Evolutionary conservation across 2,329 filamentous ascomycete genomes (phyloP), one percentile per base, ranked within the genome.

Genomic region (Rhynchosporium graminicola): DNA sequence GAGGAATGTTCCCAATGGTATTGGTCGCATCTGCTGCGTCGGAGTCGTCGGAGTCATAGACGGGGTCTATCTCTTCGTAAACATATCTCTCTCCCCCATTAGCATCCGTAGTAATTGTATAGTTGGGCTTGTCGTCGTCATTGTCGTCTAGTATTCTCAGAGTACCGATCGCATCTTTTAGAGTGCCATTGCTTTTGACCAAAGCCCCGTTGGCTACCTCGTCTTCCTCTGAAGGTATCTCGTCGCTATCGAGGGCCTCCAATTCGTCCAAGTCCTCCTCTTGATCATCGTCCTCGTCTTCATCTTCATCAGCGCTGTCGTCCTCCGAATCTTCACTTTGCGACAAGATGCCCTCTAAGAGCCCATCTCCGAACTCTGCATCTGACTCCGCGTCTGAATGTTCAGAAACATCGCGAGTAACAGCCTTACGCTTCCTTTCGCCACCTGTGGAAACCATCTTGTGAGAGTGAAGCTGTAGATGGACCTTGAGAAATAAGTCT

Each of bases 41-140:
- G 3, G 90, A 90, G 74, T 97, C 94, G 77, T 99, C 96, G 1
- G 93, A 97, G 74, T 98, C 95, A 77, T 99, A 97, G 59, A 92
- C 88, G 2, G 94, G 91, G 69, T 98, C 89, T 67, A 99, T 92
- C 74, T 98, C 95, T 66, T 90, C 86, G 78, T 98, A 99, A 50
- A 97, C 83, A 74, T 96, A 99, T 75, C 95, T 87, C 67, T 88
- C 85, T 71, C 92, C 90, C 64, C 95, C 95, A 78, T 97, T 95
- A 69, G 95, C 94, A 72, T 97, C 95, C 62, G 83, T 89, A 48
- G 89, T 82, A 47, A 88, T 75, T 59, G 78, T 80, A 67, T 85
- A 85, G 67, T 82, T 81, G 61, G 77, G 76, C 28, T 76, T 75
- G 42, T 77, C 76, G 5, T 78, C 74, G 7, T 78, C 77, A 8